Evolutionary conservation across 2,329 filamentous ascomycete species (phyloP), one percentile per base, ranked within the genome.

Genomic region (Fusarium lyarnte): DNA sequence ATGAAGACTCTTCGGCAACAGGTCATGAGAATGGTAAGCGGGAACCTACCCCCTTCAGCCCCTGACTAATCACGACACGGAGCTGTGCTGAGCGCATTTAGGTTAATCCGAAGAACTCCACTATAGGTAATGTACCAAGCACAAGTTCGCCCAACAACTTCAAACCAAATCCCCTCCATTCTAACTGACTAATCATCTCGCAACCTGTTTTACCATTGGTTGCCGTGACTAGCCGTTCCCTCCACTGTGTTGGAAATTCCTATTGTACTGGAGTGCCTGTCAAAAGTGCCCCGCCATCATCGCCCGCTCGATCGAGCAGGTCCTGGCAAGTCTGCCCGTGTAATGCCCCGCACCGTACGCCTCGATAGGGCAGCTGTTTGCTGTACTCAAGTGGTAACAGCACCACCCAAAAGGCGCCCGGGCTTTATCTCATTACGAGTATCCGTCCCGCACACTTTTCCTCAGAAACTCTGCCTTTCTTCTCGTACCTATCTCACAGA

Each of bases 401-500:
- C 61, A 63, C 62, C 72, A 71, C 66, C 70, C 69, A 77, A 72
- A 73, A 76, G 73, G 58, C 67, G 73, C 25, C 25, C 25, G 25
- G 25, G 25, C 64, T 74, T 76, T 65, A 66, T 73, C 72, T 71
- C 70, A 63, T 72, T 74, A 52, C 75, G 62, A 62, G 45, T 60
- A 66, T 45, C 64, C 64, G 58, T 74, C 68, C 58, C 57, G 63
- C 70, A 63, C 36, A 60, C 58, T 63, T 73, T 71, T 68, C 62
- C 58, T 53, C 61, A 39, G 57, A 64, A 54, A 39, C 47, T 65
- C 58, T 63, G 68, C 57, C 46, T 65, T 67, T 71, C 70, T 63
- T 71, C 72, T 68, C 82, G 83, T 74, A 75, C 83, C 21, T 90
- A 90, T 74, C 84, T 90, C 39, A 87, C 86, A 78, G 82, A 86